Evolutionary conservation across 2,329 filamentous ascomycete genomes (phyloP).

Genomic region (Pseudogymnoascus sp.): DNA sequence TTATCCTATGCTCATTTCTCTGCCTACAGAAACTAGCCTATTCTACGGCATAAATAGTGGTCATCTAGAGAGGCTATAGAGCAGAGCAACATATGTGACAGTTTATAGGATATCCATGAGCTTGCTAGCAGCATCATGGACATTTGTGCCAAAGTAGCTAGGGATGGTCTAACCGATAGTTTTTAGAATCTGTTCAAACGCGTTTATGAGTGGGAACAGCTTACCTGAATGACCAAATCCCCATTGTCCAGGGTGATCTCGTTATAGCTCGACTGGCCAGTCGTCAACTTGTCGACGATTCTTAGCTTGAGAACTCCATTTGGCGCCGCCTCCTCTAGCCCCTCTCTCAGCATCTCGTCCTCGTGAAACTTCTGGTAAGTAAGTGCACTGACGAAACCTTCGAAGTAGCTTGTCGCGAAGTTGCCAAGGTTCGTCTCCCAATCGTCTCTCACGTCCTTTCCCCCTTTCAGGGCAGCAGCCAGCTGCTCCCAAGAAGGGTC

Average conservation of each 20-base stretch:
- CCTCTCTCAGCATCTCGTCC: slow-evolving; percentile 24
- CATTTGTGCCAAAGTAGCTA: slow-evolving; percentile 35
- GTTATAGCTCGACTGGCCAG: slow-evolving; percentile 18
- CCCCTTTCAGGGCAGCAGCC: slow-evolving; percentile 37
- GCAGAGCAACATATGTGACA: neutral
- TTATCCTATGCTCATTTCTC: neutral
- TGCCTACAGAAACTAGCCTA: neutral
- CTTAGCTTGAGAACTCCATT: slow-evolving; percentile 19
- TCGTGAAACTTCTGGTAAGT: slow-evolving; percentile 40
- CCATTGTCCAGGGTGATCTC: slow-evolving; percentile 45
- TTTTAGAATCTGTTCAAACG: slow-evolving; percentile 9
- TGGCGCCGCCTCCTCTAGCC: slow-evolving; percentile 20
- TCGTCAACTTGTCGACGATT: slow-evolving; percentile 20
- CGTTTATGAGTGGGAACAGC: slow-evolving; percentile 12
- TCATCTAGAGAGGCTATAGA: neutral
- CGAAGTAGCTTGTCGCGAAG: slow-evolving; percentile 39
- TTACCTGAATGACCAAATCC: slow-evolving; percentile 45
- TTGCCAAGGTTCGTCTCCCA: slow-evolving; percentile 42
- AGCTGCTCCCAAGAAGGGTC: slow-evolving; percentile 43
- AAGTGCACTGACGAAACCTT: slow-evolving; percentile 38
- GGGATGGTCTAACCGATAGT: slow-evolving; percentile 30
- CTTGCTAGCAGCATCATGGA: slow-evolving; percentile 31
- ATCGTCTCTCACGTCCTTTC: slow-evolving; percentile 32
- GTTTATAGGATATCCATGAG: slow-evolving; percentile 30
- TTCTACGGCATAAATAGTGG: neutral